Evolutionary conservation across 2,329 filamentous ascomycete species (phyloP), one percentile per base, ranked within the genome.

Genomic region (Neofusicoccum parvum): DNA sequence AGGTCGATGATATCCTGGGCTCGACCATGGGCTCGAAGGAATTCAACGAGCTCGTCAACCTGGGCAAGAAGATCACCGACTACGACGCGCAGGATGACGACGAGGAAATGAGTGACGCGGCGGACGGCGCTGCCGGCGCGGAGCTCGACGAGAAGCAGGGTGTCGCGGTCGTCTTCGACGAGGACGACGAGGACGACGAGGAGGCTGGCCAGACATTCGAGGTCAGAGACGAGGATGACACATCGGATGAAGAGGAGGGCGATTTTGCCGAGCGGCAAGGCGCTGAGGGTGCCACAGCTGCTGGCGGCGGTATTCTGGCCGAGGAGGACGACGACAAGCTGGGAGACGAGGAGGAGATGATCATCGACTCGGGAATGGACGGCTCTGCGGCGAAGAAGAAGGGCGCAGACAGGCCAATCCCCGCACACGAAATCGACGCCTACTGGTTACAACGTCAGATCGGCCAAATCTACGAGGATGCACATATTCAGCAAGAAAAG

Each of bases 31-130:
- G 85, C 56, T 87, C 92, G 1, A 96, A 97, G 75, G 90, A 97
- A 76, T 99, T 98, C 82, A 98, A 98, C 75, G 94, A 98, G 80
- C 81, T 99, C 70, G 89, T 98, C 64, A 99, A 97, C 75, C 82
- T 99, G 49, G 92, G 94, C 69, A 99, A 99, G 83, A 99, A 99
- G 81, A 97, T 99, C 69, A 99, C 95, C 58, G 95, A 99, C 77
- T 99, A 98, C 78, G 92, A 98, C 78, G 92, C 92, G 45, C 93
- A 98, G 76, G 94, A 98, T 69, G 95, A 97, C 37, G 94, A 98
- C 68, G 94, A 97, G 70, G 89, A 93, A 66, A 91, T 92, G 83
- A 90, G 87, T 36, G 88, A 90, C 72, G 76, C 73, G 34, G 90
- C 87, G 66, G 85, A 87, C 34, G 85, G 83, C 23, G 87, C 70